Evolutionary conservation across 371 early-diverging fungal genomes (phyloP).

Genomic region (Mortierella sp.): DNA sequence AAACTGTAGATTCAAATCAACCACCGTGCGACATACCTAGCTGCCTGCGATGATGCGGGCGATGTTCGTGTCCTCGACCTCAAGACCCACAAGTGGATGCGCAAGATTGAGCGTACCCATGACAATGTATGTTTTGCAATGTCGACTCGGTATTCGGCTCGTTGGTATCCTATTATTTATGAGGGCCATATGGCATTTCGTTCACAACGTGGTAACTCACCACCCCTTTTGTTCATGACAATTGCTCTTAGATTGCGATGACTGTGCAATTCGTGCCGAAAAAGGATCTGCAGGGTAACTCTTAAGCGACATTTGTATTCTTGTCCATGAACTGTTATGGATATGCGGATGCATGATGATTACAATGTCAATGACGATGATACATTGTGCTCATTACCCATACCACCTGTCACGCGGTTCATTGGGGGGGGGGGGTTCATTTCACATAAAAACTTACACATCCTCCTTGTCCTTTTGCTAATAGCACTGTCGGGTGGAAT

Average conservation of each 20-base stretch:
- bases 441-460: too few relatives aligned
- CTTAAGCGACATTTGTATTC: too few relatives aligned
- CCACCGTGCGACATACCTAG: slow-evolving; percentile 37
- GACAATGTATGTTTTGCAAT: slow-evolving; percentile 31
- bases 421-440: too few relatives aligned
- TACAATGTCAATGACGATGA: background rate
- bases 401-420: background rate
- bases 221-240: too few relatives aligned
- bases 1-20: slow-evolving; percentile 44
- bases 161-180: background rate
- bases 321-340: background rate
- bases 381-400: background rate
- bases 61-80: slow-evolving; percentile 51
- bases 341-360: background rate
- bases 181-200: background rate
- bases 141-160: background rate
- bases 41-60: slow-evolving; percentile 52
- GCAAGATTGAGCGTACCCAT: slow-evolving; percentile 33
- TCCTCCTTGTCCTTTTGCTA: background rate
- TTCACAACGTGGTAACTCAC: background rate
- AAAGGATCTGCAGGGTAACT: slow-evolving; percentile 50
- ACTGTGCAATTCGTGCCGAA: slow-evolving; percentile 45
- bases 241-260: slow-evolving; percentile 42
- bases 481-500: slow-evolving; percentile 52
- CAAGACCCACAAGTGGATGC: slow-evolving; percentile 52